phyloP scores from a whole-genome alignment of 169 alveolate genomes.

The Plasmodium blacklocki region DNA sequence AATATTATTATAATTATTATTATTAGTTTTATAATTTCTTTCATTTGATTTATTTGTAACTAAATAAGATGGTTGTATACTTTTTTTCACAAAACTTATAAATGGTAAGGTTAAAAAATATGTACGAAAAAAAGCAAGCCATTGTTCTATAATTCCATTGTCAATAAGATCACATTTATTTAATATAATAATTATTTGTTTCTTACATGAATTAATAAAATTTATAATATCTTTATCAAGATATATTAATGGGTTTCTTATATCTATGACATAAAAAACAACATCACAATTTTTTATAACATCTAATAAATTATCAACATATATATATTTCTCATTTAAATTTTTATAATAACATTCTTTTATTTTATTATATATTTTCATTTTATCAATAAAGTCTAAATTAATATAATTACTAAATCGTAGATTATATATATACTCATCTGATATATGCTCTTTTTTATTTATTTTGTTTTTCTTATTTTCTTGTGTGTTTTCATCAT shows the following conservation, averaged over 20 bases:
- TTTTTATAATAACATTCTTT: conserved; percentile 30
- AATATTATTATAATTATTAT: conserved; percentile 1
- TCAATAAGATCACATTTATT: conserved; percentile 72
- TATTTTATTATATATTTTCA: conserved; percentile 41
- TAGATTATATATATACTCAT: background rate
- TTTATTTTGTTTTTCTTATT: too few relatives aligned
- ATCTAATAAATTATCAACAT: conserved; percentile 52
- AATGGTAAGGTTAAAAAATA: conserved; percentile 54
- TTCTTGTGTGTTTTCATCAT: background rate
- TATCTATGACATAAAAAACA: conserved; percentile 44
- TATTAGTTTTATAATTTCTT: background rate
- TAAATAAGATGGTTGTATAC: background rate
- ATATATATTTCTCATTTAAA: conserved; percentile 36
- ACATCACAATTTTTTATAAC: conserved; percentile 50
- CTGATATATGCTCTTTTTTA: background rate
- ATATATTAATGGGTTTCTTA: conserved; percentile 63
- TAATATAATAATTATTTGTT: conserved; percentile 51
- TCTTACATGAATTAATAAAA: conserved; percentile 49
- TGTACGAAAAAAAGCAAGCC: conserved; percentile 48
- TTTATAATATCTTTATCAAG: conserved; percentile 53
- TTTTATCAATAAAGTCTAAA: conserved; percentile 7
- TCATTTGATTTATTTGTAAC: conserved; percentile 2
- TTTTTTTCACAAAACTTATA: conserved; percentile 12
- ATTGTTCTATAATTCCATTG: conserved; percentile 28
- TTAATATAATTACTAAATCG: conserved; percentile 21